Evolutionary conservation across 1,284 basidiomycete species (phyloP), one percentile per base, ranked within the genome.

Genomic region (Trichosporon sp.): DNA sequence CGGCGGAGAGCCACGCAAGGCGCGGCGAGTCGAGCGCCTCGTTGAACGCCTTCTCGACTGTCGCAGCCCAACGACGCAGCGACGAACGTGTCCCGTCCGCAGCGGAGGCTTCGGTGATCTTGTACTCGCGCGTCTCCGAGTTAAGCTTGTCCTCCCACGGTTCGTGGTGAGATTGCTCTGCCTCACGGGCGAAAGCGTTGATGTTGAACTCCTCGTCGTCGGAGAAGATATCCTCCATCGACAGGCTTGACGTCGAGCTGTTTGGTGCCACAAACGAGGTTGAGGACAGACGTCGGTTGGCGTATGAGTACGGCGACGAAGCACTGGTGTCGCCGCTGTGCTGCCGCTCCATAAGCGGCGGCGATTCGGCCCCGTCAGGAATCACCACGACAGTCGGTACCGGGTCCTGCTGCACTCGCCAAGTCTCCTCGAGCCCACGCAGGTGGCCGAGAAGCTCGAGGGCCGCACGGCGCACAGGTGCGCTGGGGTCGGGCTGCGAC

Each of bases 111-210:
- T 63, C 59, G 1, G 59, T 63, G 16, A 63, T n/a, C 31, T 35
- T 35, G 70, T 83, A 83, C 19, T 72, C 69, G 48, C 79, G 73
- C 12, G 67, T 69, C 65, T 83, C 81, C 1, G 66, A 19, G 2
- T 76, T 69, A 38, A 84, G 75, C n/a, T 80, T 71, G 67, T 84
- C 82, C 68, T 84, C 83, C 83, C 83, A 84, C 6, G 79, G 77
- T 48, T 68, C 43, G 31, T 76, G 75, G 35, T 74, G 68, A 12
- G 70, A 56, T 14, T 73, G 68, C 40, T 76, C 74, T 0, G 75
- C 74, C 38, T 73, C 71, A 14, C 72, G 75, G 6, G 77, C 79
- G 2, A 78, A 65, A 3, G 72, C 77, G 70, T 80, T 84, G 59
- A 84, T 72, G 70, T 78, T 81, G 72, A 78, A 81, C 48, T 82